Base-by-base conservation (phyloP, 73 alveolate genomes). In the Uronychia setigera region DNA sequence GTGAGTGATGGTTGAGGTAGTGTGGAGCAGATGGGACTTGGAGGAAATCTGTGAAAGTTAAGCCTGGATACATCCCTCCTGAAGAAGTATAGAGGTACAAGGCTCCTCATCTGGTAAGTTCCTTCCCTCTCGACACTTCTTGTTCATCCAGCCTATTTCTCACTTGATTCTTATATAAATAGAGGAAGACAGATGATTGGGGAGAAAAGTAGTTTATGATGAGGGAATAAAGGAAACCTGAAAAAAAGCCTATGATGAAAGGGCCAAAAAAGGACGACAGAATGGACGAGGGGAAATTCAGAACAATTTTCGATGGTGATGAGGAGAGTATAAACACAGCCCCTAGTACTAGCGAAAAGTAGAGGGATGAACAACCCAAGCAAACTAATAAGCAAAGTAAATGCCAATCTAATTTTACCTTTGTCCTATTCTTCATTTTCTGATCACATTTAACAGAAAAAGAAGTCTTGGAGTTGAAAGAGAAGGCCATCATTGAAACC, bases 41-140 rank as follows among this genome's bases (percentile, higher is more conserved):
- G 85, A 31, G 85, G 78, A 79, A 79, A 79, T 5, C 1, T 1
- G 28, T 33, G 9, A 30, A 33, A 30, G 77, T 79, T 1, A 79
- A 29, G 77, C 85, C 85, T 79, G 85, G 85, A n/a, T 79, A 32
- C n/a, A 31, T 33, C 33, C 85, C 85, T n/a, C 33, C 58, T 25
- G 85, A 79, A 33, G 77, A 33, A 25, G 85, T 34, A 13, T 5
- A 31, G 75, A 30, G 29, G 58, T 79, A 79, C 58, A 19, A 32
- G 33, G 77, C 85, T 26, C 85, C 85, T 14, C 85, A 79, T 33
- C 28, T 29, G 28, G 76, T 32, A 33, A 30, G 34, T 32, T 32
- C 26, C 33, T 9, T n/a, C 29, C 58, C 29, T 79, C 19, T 30
- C 11, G 31, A 30, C 32, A 26, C 9, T 29, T 5, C 31, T 27